These are phyloP conservation scores for Anisodus acutangulus DNA, from an alignment of 257 asterid genomes.

Conservation along the genomic window DNA sequence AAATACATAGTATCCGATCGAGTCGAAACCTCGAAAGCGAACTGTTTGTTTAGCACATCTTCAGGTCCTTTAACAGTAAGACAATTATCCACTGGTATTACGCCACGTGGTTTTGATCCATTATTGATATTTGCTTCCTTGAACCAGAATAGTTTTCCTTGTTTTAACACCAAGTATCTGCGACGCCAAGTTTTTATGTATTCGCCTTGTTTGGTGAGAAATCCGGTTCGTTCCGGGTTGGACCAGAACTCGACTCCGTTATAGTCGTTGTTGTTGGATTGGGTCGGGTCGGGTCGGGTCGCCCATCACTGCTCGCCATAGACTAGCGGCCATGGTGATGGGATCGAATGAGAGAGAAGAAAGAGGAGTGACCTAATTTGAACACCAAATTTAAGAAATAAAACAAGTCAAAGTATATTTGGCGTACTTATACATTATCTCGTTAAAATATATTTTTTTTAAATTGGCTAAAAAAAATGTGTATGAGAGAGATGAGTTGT, in stretches of 20 bases:
- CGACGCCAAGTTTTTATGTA: slow-evolving; percentile 99
- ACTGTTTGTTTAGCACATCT: slow-evolving; percentile 76
- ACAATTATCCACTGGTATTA: slow-evolving; percentile 74
- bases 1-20: slow-evolving; percentile 84
- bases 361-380: neutral
- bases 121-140: slow-evolving; percentile 74
- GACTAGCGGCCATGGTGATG: slow-evolving; percentile 53
- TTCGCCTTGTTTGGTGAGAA: slow-evolving; percentile 95
- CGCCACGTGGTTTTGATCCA: slow-evolving; percentile 82
- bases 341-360: neutral
- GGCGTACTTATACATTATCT: no score
- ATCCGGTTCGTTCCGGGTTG: slow-evolving; percentile 80
- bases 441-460: no score
- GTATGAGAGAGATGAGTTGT: no score
- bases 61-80: slow-evolving; percentile 95
- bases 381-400: neutral
- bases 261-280: slow-evolving; percentile 61
- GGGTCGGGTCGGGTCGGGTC: slow-evolving; percentile 54
- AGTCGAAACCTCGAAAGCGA: slow-evolving; percentile 85
- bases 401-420: no score
- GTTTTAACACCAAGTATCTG: slow-evolving; percentile 93
- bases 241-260: slow-evolving; percentile 89
- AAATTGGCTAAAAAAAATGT: no score
- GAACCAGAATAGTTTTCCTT: slow-evolving; percentile 97
- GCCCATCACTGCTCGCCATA: slow-evolving; percentile 90